Base-by-base conservation (phyloP, 331 rosid genomes). In the Telfairia occidentalis region DNA sequence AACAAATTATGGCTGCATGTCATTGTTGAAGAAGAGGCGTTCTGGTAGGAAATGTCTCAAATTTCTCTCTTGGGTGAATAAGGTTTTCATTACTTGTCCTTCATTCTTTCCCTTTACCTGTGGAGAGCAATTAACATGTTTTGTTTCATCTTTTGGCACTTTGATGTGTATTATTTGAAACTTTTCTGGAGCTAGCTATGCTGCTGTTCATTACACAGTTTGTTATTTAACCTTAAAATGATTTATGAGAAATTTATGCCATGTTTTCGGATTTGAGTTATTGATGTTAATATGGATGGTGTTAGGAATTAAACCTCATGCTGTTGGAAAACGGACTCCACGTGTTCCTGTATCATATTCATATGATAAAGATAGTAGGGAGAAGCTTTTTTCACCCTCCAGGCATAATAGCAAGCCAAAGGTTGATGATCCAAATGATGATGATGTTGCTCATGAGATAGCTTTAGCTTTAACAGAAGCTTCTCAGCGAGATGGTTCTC, bases 251-350 rank as follows among this genome's bases (percentile, higher is more conserved):
- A 43, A 71, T 48, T 48, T 16, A 5, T 43, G 57, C 48, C 75
- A 71, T 12, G 26, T 42, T 42, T 28, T 38, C 11, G 15, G 26
- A 53, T 19, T 74, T 57, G 50, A 74, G 40, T 54, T 55, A 59
- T 30, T 46, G 30, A 24, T 42, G 57, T 73, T 73, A 16, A 61
- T 54, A 43, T 29, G 18, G 15, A 3, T 65, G 10, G 15, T 74
- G 54, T 78, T 71, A 95, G 99, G 99, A 83, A 82, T 90, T 66
- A 84, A 81, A 79, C 87, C 96, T 80, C 98, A 88, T 78, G 96
- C 92, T 65, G 99, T 95, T 80, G 85, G 96, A 58, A 95, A 95
- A 82, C 87, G 97, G 83, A 95, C 99, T 73, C 99, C 97, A 30
- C 96, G 97, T 16, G 84, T 95, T 71, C 96, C 97, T 30, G 89